Percentiles rank a stretch among this genome's conserved stretches.
Conservation (phyloP, 148 eudicot genomes). For the Nyssa sinensis region DNA sequence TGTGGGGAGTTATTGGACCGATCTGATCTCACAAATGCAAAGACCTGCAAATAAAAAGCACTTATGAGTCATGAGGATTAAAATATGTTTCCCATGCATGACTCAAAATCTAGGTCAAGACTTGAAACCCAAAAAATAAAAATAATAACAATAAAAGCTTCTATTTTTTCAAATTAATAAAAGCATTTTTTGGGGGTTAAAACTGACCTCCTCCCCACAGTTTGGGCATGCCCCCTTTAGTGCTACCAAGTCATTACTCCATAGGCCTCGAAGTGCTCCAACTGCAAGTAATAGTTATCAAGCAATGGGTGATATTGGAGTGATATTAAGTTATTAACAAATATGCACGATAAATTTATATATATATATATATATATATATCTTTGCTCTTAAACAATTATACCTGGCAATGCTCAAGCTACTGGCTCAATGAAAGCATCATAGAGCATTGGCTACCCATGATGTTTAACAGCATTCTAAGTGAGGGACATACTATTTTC, state of each 20-base stretch:
- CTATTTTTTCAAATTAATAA: background rate
- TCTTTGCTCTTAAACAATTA: background rate
- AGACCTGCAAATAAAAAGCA: slow-evolving; percentile 55
- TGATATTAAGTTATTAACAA: background rate
- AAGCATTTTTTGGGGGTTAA: slow-evolving; percentile 1
- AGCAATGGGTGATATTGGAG: slow-evolving; percentile 11
- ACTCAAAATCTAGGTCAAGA: background rate
- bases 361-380: background rate
- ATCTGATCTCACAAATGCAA: slow-evolving; percentile 78
- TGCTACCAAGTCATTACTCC: slow-evolving; percentile 89
- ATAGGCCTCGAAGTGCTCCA: slow-evolving; percentile 71
- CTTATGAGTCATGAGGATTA: slow-evolving; percentile 3
- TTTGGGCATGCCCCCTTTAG: slow-evolving; percentile 88
- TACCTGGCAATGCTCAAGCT: background rate
- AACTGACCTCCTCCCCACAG: slow-evolving; percentile 91
- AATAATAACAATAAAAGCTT: background rate
- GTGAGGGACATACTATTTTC: background rate
- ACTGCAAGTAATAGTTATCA: slow-evolving; percentile 36
- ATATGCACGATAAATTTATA: background rate
- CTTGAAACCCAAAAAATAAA: background rate
- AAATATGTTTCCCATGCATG: background rate
- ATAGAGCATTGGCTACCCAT: background rate
- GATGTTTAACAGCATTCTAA: background rate
- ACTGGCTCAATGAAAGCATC: background rate
- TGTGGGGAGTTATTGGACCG: slow-evolving; percentile 59